Evolutionary conservation across 2,329 filamentous ascomycete genomes (phyloP).

Genomic region (Microsporum canis): DNA sequence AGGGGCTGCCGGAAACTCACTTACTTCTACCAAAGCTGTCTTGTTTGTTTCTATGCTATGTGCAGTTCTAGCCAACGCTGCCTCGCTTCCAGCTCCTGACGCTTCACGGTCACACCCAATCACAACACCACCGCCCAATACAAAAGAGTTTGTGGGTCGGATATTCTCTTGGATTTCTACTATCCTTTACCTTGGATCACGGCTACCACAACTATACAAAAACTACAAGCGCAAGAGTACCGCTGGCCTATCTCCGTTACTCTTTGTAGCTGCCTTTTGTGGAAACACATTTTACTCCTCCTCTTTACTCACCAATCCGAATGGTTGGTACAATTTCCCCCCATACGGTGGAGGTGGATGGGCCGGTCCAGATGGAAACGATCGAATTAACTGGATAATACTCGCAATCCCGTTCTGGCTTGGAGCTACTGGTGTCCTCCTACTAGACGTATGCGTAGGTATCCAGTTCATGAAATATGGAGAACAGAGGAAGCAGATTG

Average conservation of each 20-base stretch:
- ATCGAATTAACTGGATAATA: conserved; percentile 45
- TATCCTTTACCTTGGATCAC: conserved; percentile 47
- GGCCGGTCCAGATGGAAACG: conserved; percentile 46
- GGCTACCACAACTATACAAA: conserved; percentile 54
- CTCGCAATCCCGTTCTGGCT: conserved; percentile 54
- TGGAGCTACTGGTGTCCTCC: conserved; percentile 53
- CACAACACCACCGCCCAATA: conserved; percentile 19
- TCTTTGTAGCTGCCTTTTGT: conserved; percentile 56
- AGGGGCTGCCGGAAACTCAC: conserved; percentile 17
- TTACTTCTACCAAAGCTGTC: conserved; percentile 34
- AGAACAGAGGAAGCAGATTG: conserved; percentile 33
- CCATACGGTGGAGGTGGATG: conserved; percentile 50
- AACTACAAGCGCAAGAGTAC: conserved; percentile 54
- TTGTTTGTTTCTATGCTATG: conserved; percentile 36
- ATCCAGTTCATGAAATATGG: conserved; percentile 53
- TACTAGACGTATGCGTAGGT: conserved; percentile 51
- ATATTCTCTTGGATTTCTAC: conserved; percentile 48
- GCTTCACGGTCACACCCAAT: conserved; percentile 11
- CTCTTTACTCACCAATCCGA: conserved; percentile 52
- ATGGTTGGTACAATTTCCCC: conserved; percentile 48
- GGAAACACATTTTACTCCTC: conserved; percentile 57
- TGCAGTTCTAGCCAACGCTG: conserved; percentile 33
- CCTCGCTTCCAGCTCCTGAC: conserved; percentile 26
- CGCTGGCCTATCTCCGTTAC: conserved; percentile 49
- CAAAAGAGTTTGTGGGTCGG: conserved; percentile 38